Conservation (phyloP, 2,329 filamentous ascomycete genomes). For the Leptographium lundbergii region DNA sequence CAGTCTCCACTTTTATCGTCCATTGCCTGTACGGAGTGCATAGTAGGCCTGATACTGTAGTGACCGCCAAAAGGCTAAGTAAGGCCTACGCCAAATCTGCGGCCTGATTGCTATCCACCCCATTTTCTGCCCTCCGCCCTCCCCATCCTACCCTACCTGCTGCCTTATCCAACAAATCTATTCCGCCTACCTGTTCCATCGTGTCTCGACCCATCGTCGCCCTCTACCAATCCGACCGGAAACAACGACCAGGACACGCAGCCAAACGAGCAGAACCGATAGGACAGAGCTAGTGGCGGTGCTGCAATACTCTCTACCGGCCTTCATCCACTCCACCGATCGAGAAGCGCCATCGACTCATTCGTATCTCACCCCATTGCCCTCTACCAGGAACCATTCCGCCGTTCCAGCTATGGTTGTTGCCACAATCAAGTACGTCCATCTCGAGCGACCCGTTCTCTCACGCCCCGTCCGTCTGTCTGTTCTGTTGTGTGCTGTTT, state of each 20-base stretch:
- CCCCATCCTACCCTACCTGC: conserved; percentile 4
- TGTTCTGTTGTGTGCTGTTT: neutral
- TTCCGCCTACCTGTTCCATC: neutral
- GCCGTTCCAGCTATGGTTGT: conserved; percentile 41
- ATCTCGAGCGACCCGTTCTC: conserved; percentile 12
- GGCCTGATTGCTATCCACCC: conserved; percentile 1
- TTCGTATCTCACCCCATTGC: neutral
- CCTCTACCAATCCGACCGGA: neutral
- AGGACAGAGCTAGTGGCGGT: neutral
- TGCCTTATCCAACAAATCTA: neutral
- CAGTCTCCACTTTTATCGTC: conserved; percentile 3
- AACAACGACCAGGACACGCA: neutral
- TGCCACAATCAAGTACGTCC: conserved; percentile 51
- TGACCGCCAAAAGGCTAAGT: neutral
- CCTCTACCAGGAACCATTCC: conserved; percentile 5
- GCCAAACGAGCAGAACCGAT: neutral
- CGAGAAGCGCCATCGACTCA: neutral
- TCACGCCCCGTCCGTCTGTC: conserved; percentile 1
- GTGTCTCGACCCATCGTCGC: neutral
- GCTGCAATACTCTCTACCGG: neutral
- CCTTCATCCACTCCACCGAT: neutral
- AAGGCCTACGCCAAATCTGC: neutral
- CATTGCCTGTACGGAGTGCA: neutral
- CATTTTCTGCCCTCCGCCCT: conserved; percentile 1
- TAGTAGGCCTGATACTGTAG: neutral